phyloP scores from a whole-genome alignment of 78 protist species.

The Ministeria vibrans region DNA sequence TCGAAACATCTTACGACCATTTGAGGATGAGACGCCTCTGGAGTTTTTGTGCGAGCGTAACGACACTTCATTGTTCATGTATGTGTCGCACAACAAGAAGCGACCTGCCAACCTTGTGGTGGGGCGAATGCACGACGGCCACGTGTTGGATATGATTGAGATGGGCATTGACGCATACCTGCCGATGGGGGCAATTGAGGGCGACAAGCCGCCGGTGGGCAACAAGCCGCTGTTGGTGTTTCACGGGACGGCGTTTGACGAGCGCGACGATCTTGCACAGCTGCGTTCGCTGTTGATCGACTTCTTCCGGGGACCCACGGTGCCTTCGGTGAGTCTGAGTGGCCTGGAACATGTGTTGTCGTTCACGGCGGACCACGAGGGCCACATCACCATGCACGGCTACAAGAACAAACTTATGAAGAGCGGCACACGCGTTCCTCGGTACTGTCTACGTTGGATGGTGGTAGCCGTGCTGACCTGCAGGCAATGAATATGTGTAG shows the following conservation, averaged over 20 bases:
- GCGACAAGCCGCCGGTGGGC: constrained; percentile 18
- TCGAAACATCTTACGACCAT: constrained; percentile 53
- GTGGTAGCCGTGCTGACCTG: not conserved
- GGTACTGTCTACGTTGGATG: constrained; percentile 18
- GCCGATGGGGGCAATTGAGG: constrained; percentile 10
- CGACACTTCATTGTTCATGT: constrained; percentile 67
- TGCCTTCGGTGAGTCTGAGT: constrained; percentile 35
- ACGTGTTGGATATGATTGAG: constrained; percentile 84
- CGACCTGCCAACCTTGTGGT: constrained; percentile 75
- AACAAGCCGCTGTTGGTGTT: constrained; percentile 75
- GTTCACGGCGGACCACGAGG: constrained; percentile 37
- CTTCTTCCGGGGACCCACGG: constrained; percentile 69
- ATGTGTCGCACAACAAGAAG: constrained; percentile 73
- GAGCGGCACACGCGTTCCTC: constrained; percentile 65
- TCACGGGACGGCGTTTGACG: constrained; percentile 64
- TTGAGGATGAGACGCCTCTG: constrained; percentile 53
- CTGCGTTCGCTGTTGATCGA: constrained; percentile 62
- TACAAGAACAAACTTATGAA: constrained; percentile 40
- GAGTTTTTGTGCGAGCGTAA: constrained; percentile 29
- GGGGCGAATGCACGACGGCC: constrained; percentile 76
- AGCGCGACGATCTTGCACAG: constrained; percentile 16
- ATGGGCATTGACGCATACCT: constrained; percentile 43
- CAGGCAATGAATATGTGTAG: not conserved
- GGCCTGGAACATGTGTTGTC: constrained; percentile 74
- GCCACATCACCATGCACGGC: constrained; percentile 32